Percentiles rank a stretch among this genome's conserved stretches.
These are phyloP conservation scores for Diaporthe citrichinensis DNA, from an alignment of 2,329 filamentous ascomycete genomes.

Conservation along the genomic window DNA sequence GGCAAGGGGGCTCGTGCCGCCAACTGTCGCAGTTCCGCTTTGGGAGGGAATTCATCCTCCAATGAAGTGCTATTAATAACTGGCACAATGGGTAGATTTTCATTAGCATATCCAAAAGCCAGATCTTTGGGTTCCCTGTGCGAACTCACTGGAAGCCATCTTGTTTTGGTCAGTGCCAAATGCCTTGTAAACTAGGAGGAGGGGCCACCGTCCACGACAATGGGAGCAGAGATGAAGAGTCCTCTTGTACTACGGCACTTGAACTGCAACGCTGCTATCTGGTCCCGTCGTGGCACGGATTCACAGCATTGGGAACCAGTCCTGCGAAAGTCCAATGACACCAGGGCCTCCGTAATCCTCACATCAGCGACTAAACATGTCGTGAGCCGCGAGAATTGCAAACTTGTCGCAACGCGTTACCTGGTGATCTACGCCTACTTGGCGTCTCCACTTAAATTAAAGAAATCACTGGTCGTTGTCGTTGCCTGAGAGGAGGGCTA, in stretches of 20 bases:
- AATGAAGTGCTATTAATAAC: not conserved
- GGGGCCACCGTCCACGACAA: not conserved
- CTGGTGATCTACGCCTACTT: not conserved
- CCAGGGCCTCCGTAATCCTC: not conserved
- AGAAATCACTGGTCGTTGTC: not conserved
- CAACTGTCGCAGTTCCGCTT: slow-evolving; percentile 24
- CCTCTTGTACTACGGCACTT: no score
- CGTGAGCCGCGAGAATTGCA: not conserved
- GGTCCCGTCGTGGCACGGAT: no score
- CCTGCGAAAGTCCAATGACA: not conserved
- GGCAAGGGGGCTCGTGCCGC: slow-evolving; percentile 15
- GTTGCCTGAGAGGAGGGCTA: not conserved
- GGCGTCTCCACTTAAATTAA: not conserved
- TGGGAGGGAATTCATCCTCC: not conserved
- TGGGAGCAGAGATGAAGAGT: not conserved
- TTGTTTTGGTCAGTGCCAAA: not conserved
- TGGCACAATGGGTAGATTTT: not conserved
- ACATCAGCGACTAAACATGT: not conserved
- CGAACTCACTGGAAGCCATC: slow-evolving; percentile 2
- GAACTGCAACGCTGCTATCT: no score
- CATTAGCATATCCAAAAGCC: not conserved
- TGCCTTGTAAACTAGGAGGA: no score
- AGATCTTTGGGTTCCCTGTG: not conserved
- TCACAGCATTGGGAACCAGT: no score
- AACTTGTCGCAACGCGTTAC: not conserved